Base-by-base conservation (phyloP, 345 rosid species). In the Laguncularia racemosa region DNA sequence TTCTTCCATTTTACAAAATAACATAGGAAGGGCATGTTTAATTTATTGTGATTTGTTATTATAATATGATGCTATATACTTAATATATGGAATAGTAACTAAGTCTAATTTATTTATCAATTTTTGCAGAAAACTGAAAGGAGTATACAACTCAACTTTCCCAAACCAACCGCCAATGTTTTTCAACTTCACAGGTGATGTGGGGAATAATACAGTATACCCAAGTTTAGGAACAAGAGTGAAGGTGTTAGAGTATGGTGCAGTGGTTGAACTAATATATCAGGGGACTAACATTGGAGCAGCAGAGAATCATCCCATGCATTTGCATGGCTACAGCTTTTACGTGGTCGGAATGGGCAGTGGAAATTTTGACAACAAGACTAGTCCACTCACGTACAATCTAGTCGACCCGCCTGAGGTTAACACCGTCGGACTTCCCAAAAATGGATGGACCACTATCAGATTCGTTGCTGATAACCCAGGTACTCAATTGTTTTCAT, bases 241-340 rank as follows among this genome's bases (percentile, higher is more conserved):
- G 20, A 67, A 2, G 50, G 18, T 62, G 60, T 13, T 79, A 48
- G 48, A 73, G 12, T 79, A 72, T 13, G 65, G 67, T 7, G 76
- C 74, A 2, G 58, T 20, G 1, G 80, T 79, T 0, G 84, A 79
- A 33, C 61, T 79, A 10, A 72, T 79, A 12, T 61, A 55, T 19
- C 84, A 79, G 61, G 78, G 78, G 45, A 79, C 84, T 5, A 73
- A 73, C 46, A 20, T 76, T 0, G 48, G 61, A 0, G 60, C 67
- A 1, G 59, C 69, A 1, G 61, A 45, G 20, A 67, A 67, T 54
- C 83, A 78, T 60, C 83, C 83, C 0, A 67, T 78, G 68, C 84
- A 79, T 65, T 26, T 75, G 0, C 84, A 79, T 33, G 83, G 79
- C 1, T 67, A 38, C 45, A 74, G 73, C 67, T 74, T 78, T 71